Evolutionary conservation across 306 rosid genomes (phyloP).

Genomic region (Gastrolobium villosum): DNA sequence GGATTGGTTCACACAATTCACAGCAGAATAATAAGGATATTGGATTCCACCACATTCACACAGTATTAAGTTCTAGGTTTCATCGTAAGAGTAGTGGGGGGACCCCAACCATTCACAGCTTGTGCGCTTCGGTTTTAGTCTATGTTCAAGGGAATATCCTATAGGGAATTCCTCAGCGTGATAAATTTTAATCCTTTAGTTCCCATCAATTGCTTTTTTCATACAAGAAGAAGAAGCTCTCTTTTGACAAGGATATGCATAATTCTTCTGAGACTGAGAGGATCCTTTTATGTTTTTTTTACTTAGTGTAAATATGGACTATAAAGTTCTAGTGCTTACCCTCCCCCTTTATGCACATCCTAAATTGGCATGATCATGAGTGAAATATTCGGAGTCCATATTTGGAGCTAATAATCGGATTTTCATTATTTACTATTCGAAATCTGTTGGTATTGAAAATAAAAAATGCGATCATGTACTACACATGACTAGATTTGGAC

Average conservation of each 20-base stretch:
- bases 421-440: not conserved
- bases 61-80: conserved; percentile 41
- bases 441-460: not conserved
- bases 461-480: not conserved
- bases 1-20: conserved; percentile 22
- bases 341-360: not conserved
- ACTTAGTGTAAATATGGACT: not conserved
- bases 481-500: conserved; percentile 18
- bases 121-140: conserved; percentile 15
- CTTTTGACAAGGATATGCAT: conserved; percentile 27
- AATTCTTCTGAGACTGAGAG: conserved; percentile 2
- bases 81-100: conserved; percentile 34
- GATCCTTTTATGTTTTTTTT: not conserved
- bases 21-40: conserved; percentile 4
- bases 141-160: conserved; percentile 1
- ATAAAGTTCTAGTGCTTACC: not conserved
- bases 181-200: not conserved
- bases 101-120: conserved; percentile 36
- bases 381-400: not conserved
- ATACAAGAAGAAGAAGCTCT: not conserved
- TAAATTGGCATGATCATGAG: not conserved
- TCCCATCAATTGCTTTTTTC: conserved; percentile 27
- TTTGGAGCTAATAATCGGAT: not conserved
- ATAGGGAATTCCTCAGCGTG: not conserved
- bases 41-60: conserved; percentile 43